These are phyloP conservation scores for Hydrangea macrophylla DNA, from an alignment of 148 eudicot species.

Conservation along the genomic window DNA sequence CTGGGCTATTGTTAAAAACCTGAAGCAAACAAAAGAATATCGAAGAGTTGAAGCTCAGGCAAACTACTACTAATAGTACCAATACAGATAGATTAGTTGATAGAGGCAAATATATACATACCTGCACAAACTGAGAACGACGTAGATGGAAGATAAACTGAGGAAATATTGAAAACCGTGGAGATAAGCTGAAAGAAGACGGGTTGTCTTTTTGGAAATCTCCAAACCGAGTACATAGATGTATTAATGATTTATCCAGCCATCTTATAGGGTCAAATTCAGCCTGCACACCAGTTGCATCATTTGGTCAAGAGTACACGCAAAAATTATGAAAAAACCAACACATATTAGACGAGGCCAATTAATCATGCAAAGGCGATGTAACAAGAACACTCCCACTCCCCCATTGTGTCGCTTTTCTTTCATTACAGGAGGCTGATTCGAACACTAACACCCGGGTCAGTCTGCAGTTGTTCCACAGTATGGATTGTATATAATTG, in stretches of 20 bases:
- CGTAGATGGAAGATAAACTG: slow-evolving; percentile 85
- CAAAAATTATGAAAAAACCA: not conserved
- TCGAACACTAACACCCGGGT: not conserved
- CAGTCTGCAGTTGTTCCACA: too few relatives aligned
- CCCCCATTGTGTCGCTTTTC: slow-evolving; percentile 2
- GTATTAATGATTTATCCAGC: slow-evolving; percentile 91
- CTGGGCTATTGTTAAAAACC: slow-evolving; percentile 99
- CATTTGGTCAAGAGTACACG: not conserved
- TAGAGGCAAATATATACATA: slow-evolving; percentile 31
- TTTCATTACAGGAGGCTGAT: not conserved
- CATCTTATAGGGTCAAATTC: slow-evolving; percentile 96
- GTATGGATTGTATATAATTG: too few relatives aligned
- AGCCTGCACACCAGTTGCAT: slow-evolving; percentile 50
- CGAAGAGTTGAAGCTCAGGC: slow-evolving; percentile 3
- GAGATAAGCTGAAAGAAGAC: slow-evolving; percentile 78
- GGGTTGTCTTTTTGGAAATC: slow-evolving; percentile 86
- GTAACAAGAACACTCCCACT: not conserved
- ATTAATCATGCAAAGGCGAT: not conserved
- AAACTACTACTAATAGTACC: not conserved
- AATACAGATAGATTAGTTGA: not conserved
- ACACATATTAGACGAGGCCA: not conserved
- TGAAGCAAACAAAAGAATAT: slow-evolving; percentile 23
- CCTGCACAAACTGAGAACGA: slow-evolving; percentile 97
- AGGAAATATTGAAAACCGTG: slow-evolving; percentile 89
- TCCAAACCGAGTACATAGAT: slow-evolving; percentile 79